These are phyloP conservation scores for Vinca major DNA, from an alignment of 305 asterid species.

Conservation along the genomic window DNA sequence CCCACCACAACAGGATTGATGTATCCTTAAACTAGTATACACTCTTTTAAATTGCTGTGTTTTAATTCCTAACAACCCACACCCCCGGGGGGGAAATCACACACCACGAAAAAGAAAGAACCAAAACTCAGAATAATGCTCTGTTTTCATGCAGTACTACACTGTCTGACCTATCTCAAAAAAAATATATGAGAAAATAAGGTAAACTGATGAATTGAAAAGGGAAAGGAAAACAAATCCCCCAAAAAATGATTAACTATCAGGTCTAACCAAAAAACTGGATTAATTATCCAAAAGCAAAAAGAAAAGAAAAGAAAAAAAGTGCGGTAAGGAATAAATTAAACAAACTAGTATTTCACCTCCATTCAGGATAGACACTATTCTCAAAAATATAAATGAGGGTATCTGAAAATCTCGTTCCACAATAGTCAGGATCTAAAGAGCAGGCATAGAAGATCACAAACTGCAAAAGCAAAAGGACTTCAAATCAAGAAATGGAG, in stretches of 20 bases:
- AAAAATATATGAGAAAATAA: background rate
- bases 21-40: background rate
- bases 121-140: background rate
- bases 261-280: background rate
- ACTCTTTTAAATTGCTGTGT: background rate
- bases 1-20: background rate
- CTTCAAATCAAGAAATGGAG: background rate
- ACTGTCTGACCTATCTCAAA: background rate
- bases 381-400: constrained; percentile 47
- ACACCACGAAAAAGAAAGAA: too few relatives aligned
- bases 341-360: constrained; percentile 31
- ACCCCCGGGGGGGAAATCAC: too few relatives aligned
- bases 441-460: constrained; percentile 92
- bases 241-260: background rate
- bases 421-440: constrained; percentile 82
- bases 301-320: background rate
- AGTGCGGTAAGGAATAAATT: background rate
- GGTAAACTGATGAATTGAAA: background rate
- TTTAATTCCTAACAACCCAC: background rate
- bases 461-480: constrained; percentile 47
- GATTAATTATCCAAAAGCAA: background rate
- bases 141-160: background rate
- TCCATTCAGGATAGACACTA: constrained; percentile 43
- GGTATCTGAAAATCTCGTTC: constrained; percentile 39
- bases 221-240: background rate